phyloP scores from a whole-genome alignment of 2,329 filamentous ascomycete species.

The Neopestalotiopsis clavispora region DNA sequence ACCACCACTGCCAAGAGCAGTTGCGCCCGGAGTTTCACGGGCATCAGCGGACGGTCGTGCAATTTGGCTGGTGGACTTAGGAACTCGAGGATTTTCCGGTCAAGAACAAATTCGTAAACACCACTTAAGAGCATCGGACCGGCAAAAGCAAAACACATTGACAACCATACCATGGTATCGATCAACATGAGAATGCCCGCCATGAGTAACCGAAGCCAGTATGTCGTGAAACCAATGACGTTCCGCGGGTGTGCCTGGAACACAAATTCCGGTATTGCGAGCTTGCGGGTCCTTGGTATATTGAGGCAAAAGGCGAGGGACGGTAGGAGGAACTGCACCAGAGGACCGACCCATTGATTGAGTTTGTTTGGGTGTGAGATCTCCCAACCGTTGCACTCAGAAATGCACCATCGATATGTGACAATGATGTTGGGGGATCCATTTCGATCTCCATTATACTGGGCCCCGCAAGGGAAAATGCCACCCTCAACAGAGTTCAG shows the following conservation, averaged over 20 bases:
- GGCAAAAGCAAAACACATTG: conserved; percentile 17
- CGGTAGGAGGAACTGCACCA: conserved; percentile 41
- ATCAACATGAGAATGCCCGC: conserved; percentile 7
- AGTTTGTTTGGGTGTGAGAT: conserved; percentile 31
- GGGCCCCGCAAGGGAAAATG: conserved; percentile 34
- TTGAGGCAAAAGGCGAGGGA: conserved; percentile 41
- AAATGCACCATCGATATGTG: conserved; percentile 35
- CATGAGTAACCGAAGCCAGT: conserved; percentile 30
- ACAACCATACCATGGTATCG: conserved; percentile 16
- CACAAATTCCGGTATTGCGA: conserved; percentile 43
- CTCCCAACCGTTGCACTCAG: conserved; percentile 35
- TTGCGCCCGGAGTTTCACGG: conserved; percentile 29
- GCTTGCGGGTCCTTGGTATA: conserved; percentile 37
- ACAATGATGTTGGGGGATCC: conserved; percentile 31
- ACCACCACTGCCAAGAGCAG: conserved; percentile 34
- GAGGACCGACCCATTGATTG: conserved; percentile 38
- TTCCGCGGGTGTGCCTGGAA: conserved; percentile 68
- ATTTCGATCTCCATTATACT: conserved; percentile 25
- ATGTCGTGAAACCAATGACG: conserved; percentile 33
- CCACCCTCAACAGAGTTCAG: conserved; percentile 21
- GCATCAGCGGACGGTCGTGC: conserved; percentile 21
- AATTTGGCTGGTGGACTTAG: conserved; percentile 25
- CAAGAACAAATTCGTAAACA: conserved; percentile 36
- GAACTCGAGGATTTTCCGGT: conserved; percentile 35
- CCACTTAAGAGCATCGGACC: conserved; percentile 23